Conservation (phyloP, 305 asterid genomes). For the Lippia alba region DNA sequence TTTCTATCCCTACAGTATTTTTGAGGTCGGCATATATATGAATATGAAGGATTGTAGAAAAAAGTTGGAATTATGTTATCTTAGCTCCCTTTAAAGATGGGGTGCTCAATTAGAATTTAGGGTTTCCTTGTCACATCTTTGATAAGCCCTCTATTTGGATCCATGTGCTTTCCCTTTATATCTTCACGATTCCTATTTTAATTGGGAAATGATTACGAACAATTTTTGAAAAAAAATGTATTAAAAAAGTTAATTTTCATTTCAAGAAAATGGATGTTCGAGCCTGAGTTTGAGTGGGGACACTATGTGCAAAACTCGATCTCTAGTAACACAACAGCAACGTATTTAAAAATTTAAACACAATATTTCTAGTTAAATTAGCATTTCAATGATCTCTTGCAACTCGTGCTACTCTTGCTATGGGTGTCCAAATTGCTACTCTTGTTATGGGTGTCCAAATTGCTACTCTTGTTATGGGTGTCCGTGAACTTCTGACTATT, state of each 20-base stretch:
- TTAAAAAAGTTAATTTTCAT: not conserved
- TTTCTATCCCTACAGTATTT: conserved; percentile 22
- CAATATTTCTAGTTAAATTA: no score
- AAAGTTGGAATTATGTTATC: conserved; percentile 35
- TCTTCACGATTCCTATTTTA: conserved; percentile 31
- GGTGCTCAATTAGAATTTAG: conserved; percentile 26
- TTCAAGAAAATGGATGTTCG: no score
- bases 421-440: no score
- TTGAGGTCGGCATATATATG: conserved; percentile 35
- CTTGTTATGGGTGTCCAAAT: no score
- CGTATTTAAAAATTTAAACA: no score
- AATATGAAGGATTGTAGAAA: conserved; percentile 33
- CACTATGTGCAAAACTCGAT: not conserved
- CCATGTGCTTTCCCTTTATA: conserved; percentile 42
- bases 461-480: no score
- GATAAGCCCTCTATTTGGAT: conserved; percentile 32
- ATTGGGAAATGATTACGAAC: conserved; percentile 24
- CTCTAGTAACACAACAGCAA: no score
- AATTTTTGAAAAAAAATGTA: no score
- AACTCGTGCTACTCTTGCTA: no score
- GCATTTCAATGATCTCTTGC: no score
- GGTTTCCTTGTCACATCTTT: conserved; percentile 36
- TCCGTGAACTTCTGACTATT: no score
- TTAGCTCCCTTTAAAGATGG: conserved; percentile 10
- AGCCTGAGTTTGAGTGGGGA: no score